Base-by-base conservation (phyloP, 148 eudicot genomes). In the Oxyria digyna region DNA sequence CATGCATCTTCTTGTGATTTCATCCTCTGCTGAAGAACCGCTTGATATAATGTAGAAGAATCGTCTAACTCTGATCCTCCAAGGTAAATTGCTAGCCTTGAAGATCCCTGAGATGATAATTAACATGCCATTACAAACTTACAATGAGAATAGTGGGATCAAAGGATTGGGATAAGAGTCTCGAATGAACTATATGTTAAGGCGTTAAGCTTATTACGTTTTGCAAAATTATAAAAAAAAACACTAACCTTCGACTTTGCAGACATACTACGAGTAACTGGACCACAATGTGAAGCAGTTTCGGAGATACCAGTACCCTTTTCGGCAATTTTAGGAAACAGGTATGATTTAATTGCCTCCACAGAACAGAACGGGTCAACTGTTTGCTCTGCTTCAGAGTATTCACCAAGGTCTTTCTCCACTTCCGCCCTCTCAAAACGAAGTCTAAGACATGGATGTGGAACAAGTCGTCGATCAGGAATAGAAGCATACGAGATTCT, bases 361-460 rank as follows among this genome's bases (percentile, higher is more conserved):
- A 94, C 79, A 64, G 80, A 71, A 65, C 85, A 81, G 79, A 87
- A 90, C 18, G 98, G 95, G 55, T 94, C 98, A 76, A 94, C 98
- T 67, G 76, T 73, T 29, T 85, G 76, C 79, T 78, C 76, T 74
- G 75, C 82, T 78, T 72, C 79, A 55, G 79, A 71, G 74, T 82
- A 84, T 66, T 90, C 92, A 77, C 65, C 45, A 18, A 94, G 88
- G 71, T 74, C 70, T 27, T 42, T 40, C 69, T 87, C 98, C 62
- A 78, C 86, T 67, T 85, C 91, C 72, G 73, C 90, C 75, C 78
- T 88, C 69, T 78, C 70, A 77, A 94, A 90, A 73, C 72, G 82
- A 45, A 88, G 86, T 78, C 74, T 85, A 71, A 94, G 77, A 81
- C 86, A 83, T 40, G 96, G 86, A 76, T 90, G 71, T 18, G 78